Percentiles rank a stretch among this genome's conserved stretches.
Conservation (phyloP, 139 green algal genomes). For the Chlamydomonas incerta region DNA sequence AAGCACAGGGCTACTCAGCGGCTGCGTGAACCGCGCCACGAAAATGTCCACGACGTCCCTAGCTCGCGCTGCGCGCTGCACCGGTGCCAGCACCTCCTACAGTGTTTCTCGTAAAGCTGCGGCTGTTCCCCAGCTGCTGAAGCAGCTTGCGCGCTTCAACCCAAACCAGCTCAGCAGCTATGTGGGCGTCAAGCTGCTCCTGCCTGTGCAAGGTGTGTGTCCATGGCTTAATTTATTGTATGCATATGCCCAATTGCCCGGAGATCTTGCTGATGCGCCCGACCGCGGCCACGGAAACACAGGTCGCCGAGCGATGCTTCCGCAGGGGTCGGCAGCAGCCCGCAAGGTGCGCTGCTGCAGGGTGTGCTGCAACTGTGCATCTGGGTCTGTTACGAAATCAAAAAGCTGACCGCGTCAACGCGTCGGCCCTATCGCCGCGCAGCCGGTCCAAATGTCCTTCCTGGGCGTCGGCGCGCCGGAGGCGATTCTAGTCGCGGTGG, state of each 20-base stretch:
- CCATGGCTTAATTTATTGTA: not conserved
- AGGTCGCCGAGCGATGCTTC: constrained; percentile 9
- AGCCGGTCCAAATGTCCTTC: constrained; percentile 71
- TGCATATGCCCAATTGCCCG: not conserved
- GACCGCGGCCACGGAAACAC: not conserved
- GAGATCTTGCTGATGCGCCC: not conserved
- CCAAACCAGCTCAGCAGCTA: constrained; percentile 45
- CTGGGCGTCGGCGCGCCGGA: constrained; percentile 97
- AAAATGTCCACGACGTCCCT: not conserved
- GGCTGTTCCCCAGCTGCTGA: not conserved
- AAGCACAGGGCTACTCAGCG: no score
- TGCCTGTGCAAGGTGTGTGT: constrained; percentile 18
- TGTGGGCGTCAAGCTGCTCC: constrained; percentile 25
- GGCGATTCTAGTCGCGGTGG: constrained; percentile 95
- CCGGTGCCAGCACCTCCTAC: not conserved
- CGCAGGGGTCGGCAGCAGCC: constrained; percentile 25
- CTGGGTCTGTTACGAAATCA: not conserved
- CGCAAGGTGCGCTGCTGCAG: constrained; percentile 19
- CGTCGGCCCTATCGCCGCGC: not conserved
- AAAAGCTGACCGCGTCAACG: not conserved
- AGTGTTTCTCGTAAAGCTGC: not conserved
- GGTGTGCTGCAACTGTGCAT: not conserved
- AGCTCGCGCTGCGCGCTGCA: not conserved
- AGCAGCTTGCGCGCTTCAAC: constrained; percentile 10
- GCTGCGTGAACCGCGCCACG: no score